These are phyloP conservation scores for Cordyceps cateniannulata DNA, from an alignment of 2,329 filamentous ascomycete genomes.

Conservation along the genomic window DNA sequence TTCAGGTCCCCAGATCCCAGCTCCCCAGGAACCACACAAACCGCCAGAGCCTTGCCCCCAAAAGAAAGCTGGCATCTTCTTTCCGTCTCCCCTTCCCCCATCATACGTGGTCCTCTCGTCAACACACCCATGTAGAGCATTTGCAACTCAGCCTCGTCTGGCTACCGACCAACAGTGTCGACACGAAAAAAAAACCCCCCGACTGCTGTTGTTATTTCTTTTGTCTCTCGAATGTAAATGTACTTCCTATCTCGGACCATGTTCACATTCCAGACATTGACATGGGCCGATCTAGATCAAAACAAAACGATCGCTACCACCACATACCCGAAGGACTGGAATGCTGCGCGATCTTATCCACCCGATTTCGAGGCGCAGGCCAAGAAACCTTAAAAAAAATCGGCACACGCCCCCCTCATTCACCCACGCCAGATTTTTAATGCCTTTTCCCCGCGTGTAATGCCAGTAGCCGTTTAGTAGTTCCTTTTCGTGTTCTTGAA, in stretches of 20 bases:
- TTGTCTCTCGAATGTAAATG: background rate
- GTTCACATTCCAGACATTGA: background rate
- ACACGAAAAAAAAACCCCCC: background rate
- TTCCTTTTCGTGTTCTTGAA: background rate
- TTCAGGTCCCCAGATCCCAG: no score
- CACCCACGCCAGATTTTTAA: background rate
- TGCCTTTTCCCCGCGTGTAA: background rate
- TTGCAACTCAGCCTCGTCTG: background rate
- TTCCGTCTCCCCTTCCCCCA: no score
- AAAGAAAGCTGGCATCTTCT: no score
- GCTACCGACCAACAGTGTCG: background rate
- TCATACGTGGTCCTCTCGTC: no score
- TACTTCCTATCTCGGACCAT: background rate
- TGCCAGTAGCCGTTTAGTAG: background rate
- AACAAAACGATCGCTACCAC: background rate
- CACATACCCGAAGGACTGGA: background rate
- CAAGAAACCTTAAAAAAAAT: background rate
- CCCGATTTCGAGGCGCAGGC: background rate
- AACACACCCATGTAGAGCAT: no score
- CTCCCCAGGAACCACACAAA: no score
- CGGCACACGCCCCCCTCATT: background rate
- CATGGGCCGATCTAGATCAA: background rate
- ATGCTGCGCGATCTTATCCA: background rate
- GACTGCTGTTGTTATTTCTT: background rate
- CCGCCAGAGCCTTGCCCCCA: no score